phyloP scores from a whole-genome alignment of 2,329 filamentous ascomycete species.

The Fusarium aywerte region DNA sequence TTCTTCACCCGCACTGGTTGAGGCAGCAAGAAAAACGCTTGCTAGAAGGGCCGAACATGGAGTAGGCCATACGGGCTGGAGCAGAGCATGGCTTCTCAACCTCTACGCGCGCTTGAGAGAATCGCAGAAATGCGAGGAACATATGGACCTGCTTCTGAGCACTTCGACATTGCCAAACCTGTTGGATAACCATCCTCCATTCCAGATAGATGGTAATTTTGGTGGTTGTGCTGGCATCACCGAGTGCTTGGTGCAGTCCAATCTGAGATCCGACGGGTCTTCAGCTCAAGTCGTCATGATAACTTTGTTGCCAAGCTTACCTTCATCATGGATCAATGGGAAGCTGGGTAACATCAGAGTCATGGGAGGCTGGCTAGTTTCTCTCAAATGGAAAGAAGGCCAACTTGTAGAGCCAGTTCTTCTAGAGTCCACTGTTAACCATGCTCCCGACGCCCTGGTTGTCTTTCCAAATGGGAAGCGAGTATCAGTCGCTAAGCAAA shows the following conservation, averaged over 20 bases:
- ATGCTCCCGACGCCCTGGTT: slow-evolving; percentile 12
- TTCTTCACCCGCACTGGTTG: slow-evolving; percentile 32
- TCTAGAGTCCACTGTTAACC: slow-evolving; percentile 6
- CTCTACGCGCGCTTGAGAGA: slow-evolving; percentile 57
- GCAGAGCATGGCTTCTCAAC: slow-evolving; percentile 61
- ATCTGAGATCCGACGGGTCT: not conserved
- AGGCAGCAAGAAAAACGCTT: slow-evolving; percentile 47
- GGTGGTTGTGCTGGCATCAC: slow-evolving; percentile 40
- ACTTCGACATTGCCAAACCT: slow-evolving; percentile 36
- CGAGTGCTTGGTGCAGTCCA: slow-evolving; percentile 41
- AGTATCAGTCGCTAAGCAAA: not conserved
- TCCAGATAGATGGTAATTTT: slow-evolving; percentile 49
- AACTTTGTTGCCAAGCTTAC: slow-evolving; percentile 34
- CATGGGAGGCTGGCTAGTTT: slow-evolving; percentile 30
- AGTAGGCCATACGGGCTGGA: slow-evolving; percentile 63
- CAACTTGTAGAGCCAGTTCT: not conserved
- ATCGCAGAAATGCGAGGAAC: slow-evolving; percentile 11
- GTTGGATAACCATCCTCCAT: slow-evolving; percentile 41
- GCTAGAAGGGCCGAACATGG: slow-evolving; percentile 47
- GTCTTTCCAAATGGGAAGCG: slow-evolving; percentile 1
- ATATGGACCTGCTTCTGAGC: slow-evolving; percentile 35
- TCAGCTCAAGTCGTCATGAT: slow-evolving; percentile 20
- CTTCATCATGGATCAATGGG: slow-evolving; percentile 19
- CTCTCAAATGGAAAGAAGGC: slow-evolving; percentile 27
- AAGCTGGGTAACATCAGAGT: not conserved